Base-by-base conservation (phyloP, 768 basidiomycete genomes). In the Kwoniella dendrophila region DNA sequence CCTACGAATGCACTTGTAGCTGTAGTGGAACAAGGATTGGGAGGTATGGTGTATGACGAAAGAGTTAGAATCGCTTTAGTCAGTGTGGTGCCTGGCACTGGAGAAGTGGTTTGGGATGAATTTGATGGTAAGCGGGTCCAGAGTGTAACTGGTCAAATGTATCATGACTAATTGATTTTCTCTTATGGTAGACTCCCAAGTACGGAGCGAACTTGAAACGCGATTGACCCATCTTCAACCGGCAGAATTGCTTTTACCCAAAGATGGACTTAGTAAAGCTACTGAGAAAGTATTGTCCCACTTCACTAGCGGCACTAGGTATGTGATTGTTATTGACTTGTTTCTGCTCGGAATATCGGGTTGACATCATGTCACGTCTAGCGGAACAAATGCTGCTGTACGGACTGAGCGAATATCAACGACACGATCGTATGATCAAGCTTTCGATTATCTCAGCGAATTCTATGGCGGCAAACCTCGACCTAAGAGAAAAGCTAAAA, bases 71-170 rank as follows among this genome's bases (percentile, higher is more conserved):
- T 97, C 40, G 87, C 87, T 7, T 82, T 97, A 78, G 83, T 97
- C 33, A 85, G 86, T 16, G 86, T 96, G 16, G 86, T 86, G 59
- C 90, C 93, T 0, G 87, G 87, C 48, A 96, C 92, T 0, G 95
- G 95, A 1, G 94, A 96, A 67, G 88, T 99, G 2, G 81, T 92
- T 2, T 98, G 91, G 86, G 95, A 99, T 71, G 86, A 90, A 57
- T 95, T 94, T 72, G 83, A 89, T 55, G 92, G 90, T 88, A 55
- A 36, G n/a, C n/a, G n/a, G n/a, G 63, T 47, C 72, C 6, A 20
- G 18, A 8, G 18, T 20, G n/a, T 14, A 43, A n/a, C 11, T 11
- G n/a, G 18, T 20, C 52, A 40, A 33, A 55, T 32, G 32, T 40
- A 47, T 33, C 30, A 12, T 12, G 36, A 18, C n/a, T n/a, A 27